A percentile compares a stretch with the other conserved stretches of the same genome.
Conservation (phyloP, 306 rosid species). For the Fagus crenata region DNA sequence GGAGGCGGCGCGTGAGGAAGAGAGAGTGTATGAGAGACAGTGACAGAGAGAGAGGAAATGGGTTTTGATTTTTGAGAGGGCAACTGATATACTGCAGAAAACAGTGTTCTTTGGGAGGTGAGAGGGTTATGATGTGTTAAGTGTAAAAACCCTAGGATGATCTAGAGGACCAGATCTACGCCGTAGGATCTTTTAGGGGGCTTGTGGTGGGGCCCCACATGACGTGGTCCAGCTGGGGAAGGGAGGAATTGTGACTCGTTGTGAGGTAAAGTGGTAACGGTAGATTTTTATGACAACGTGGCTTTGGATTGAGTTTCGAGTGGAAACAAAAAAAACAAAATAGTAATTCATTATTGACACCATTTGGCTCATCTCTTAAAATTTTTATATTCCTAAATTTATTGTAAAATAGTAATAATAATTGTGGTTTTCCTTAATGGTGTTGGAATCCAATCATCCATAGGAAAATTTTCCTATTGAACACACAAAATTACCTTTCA, state of each 20-base stretch:
- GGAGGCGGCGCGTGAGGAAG: conserved; percentile 48
- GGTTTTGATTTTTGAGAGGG: conserved; percentile 9
- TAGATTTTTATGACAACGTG: background rate
- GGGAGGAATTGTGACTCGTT: too few species aligned
- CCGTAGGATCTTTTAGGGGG: conserved; percentile 35
- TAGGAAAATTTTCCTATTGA: too few species aligned
- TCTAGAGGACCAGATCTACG: conserved; percentile 24
- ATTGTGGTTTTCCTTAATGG: too few species aligned
- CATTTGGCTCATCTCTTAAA: too few species aligned
- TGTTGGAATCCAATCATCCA: too few species aligned
- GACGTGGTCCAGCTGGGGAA: conserved; percentile 15
- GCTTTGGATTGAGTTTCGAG: background rate
- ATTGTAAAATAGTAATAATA: too few species aligned
- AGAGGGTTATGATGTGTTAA: conserved; percentile 11
- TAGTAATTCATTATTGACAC: too few species aligned
- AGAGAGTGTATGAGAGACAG: background rate
- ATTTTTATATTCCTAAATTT: too few species aligned
- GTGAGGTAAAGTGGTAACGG: background rate
- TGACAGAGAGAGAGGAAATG: background rate
- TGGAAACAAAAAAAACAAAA: too few species aligned
- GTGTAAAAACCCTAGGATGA: conserved; percentile 54
- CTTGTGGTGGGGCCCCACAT: conserved; percentile 37
- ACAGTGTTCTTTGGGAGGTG: background rate
- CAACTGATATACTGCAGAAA: conserved; percentile 47
- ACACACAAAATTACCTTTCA: too few species aligned